Base-by-base conservation (phyloP, 2,329 filamentous ascomycete species). In the Chrysosporium keratinophilum region DNA sequence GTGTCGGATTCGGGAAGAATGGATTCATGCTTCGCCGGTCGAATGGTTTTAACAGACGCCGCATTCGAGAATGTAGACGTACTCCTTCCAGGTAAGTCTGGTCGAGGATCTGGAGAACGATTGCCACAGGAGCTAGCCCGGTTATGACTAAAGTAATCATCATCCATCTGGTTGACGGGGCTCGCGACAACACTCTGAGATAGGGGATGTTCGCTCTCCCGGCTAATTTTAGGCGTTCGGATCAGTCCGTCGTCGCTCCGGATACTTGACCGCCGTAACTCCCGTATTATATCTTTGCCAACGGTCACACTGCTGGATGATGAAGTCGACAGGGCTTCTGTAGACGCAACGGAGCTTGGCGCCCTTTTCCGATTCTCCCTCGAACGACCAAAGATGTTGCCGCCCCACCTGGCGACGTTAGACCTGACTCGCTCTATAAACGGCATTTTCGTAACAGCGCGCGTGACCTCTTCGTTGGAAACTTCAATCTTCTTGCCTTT, bases 401-500 rank as follows among this genome's bases (percentile, higher is more conserved):
- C 79, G 1, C 74, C 75, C 51, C 81, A 86, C 67, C 82, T 87
- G 43, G 81, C 79, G 44, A 94, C 79, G 39, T 82, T 87, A 11
- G 87, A 94, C 45, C 83, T 82, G 48, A 93, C 86, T 34, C 88
- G 84, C 64, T 95, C 88, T 17, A 97, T 77, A 58, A 96, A 82
- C 6, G 85, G 90, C 49, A 96, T 81, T 35, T 90, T 90, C 14
- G 95, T 85, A 53, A 98, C 93, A 54, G 93, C 93, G 53, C 83
- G 81, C 44, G 88, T 90, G 63, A 98, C 82, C 70, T 98, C 93
- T 64, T 83, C 83, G 60, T 88, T 88, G 56, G 95, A 90, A 46
- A 97, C 88, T 67, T 96, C 85, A 62, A 98, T 97, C 69, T 83
- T 88, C 65, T 85, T 83, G 60, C 88, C 89, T 54, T 87, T 81